These are phyloP conservation scores for Casuarina glauca DNA, from an alignment of 306 rosid species.

Conservation along the genomic window DNA sequence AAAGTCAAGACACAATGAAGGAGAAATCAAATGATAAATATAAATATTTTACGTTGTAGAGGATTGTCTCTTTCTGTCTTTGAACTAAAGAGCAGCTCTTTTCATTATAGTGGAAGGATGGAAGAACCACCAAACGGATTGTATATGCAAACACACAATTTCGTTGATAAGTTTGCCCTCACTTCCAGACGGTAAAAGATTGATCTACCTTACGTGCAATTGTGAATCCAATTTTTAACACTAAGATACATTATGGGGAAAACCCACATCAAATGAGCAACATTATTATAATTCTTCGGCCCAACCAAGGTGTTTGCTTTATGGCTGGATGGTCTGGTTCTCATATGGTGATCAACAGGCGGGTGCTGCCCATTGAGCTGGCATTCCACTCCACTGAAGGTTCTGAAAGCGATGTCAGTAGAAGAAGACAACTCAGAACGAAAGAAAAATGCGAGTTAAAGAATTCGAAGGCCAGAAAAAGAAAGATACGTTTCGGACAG, in stretches of 20 bases:
- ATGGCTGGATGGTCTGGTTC: slow-evolving; percentile 27
- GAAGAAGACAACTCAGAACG: slow-evolving; percentile 56
- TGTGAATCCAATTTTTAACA: not conserved
- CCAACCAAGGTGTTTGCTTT: slow-evolving; percentile 30
- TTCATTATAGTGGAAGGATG: too few species aligned
- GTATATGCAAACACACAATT: too few species aligned
- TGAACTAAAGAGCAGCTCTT: too few species aligned
- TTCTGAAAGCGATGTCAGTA: slow-evolving; percentile 70
- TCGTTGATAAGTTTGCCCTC: too few species aligned
- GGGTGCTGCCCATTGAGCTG: slow-evolving; percentile 55
- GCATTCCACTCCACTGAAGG: slow-evolving; percentile 66
- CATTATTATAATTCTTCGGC: slow-evolving; percentile 14
- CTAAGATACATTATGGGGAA: slow-evolving; percentile 20
- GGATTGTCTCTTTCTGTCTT: too few species aligned
- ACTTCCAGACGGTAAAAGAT: too few species aligned
- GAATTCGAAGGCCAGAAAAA: slow-evolving; percentile 29
- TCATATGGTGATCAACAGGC: slow-evolving; percentile 30
- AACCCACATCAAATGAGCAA: slow-evolving; percentile 2
- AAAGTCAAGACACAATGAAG: too few species aligned
- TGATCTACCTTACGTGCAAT: too few species aligned
- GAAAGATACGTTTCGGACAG: slow-evolving; percentile 48
- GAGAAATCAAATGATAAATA: too few species aligned
- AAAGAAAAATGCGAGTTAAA: slow-evolving; percentile 24
- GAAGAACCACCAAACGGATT: too few species aligned
- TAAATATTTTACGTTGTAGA: too few species aligned